Percentiles rank a stretch among this genome's conserved stretches.
Evolutionary conservation across 225 moss, liverwort and hornwort genomes (phyloP).

Genomic region (Takakia lepidozioides): DNA sequence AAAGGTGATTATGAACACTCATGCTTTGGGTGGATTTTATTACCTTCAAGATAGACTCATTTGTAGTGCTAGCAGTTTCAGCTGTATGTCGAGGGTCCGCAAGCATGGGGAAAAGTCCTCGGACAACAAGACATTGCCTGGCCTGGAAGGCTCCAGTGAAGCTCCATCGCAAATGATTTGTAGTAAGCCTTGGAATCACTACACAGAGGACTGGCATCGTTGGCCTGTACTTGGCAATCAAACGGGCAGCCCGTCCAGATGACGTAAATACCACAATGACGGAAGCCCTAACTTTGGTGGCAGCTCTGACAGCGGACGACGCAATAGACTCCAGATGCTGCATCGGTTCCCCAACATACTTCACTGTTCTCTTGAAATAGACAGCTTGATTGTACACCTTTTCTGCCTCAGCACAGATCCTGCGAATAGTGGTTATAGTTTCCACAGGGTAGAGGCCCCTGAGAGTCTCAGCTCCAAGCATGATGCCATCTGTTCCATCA

Average conservation of each 20-base stretch:
- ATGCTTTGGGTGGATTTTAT: no score
- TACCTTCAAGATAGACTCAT: slow-evolving; percentile 69
- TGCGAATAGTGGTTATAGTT: slow-evolving; percentile 22
- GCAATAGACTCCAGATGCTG: slow-evolving; percentile 36
- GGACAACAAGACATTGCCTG: slow-evolving; percentile 37
- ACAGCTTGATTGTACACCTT: slow-evolving; percentile 48
- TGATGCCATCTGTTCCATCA: slow-evolving; percentile 43
- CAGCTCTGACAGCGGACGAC: slow-evolving; percentile 43
- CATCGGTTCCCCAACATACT: slow-evolving; percentile 48
- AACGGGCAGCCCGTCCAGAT: slow-evolving; percentile 33
- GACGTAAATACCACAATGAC: slow-evolving; percentile 58
- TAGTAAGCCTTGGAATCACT: slow-evolving; percentile 31
- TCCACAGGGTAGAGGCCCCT: slow-evolving; percentile 42
- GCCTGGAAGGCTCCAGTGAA: slow-evolving; percentile 39
- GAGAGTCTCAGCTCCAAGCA: slow-evolving; percentile 47
- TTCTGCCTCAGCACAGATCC: slow-evolving; percentile 44
- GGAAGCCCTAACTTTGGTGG: slow-evolving; percentile 35
- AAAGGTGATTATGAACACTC: no score
- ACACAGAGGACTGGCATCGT: slow-evolving; percentile 29
- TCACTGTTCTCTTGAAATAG: slow-evolving; percentile 25
- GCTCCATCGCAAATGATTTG: slow-evolving; percentile 43
- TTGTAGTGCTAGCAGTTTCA: slow-evolving; percentile 36
- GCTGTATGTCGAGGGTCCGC: slow-evolving; percentile 44
- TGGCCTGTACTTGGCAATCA: slow-evolving; percentile 45
- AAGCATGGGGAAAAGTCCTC: slow-evolving; percentile 47